phyloP scores from a whole-genome alignment of 2,329 filamentous ascomycete species.

The Didymella segeticola region DNA sequence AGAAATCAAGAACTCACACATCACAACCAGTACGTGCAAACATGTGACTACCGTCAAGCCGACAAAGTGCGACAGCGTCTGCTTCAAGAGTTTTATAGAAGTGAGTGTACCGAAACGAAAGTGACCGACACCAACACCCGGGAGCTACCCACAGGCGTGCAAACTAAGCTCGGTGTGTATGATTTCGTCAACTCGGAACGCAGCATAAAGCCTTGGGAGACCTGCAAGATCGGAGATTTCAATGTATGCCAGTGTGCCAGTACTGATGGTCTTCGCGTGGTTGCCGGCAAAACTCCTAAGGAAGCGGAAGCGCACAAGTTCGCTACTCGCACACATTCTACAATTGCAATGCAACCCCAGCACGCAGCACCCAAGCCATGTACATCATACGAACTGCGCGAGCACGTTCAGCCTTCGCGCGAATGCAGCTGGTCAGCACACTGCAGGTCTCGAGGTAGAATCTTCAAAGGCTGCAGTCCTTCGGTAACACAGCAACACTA shows the following conservation, averaged over 20 bases:
- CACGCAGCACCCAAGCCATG: not conserved
- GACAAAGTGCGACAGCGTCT: not conserved
- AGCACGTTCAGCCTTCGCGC: not conserved
- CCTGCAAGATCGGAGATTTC: too few relatives aligned
- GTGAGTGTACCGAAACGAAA: not conserved
- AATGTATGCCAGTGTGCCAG: not conserved
- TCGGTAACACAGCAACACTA: not conserved
- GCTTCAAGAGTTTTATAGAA: not conserved
- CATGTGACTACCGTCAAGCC: not conserved
- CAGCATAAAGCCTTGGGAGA: too few relatives aligned
- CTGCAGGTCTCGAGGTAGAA: not conserved
- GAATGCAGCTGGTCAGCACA: not conserved
- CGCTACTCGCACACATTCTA: not conserved
- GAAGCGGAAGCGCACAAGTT: not conserved
- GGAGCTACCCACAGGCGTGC: too few relatives aligned
- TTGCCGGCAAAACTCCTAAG: not conserved
- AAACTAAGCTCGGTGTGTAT: too few relatives aligned
- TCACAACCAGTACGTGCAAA: not conserved
- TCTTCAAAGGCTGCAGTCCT: not conserved
- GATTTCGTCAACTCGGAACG: too few relatives aligned
- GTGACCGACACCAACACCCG: not conserved
- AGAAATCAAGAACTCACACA: too few relatives aligned
- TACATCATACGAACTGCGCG: not conserved
- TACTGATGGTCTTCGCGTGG: too few relatives aligned
- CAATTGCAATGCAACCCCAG: not conserved